A percentile compares a stretch with the other conserved stretches of the same genome.
These are phyloP conservation scores for Phyllosticta ampelicida DNA, from an alignment of 2,329 filamentous ascomycete species.

Conservation along the genomic window DNA sequence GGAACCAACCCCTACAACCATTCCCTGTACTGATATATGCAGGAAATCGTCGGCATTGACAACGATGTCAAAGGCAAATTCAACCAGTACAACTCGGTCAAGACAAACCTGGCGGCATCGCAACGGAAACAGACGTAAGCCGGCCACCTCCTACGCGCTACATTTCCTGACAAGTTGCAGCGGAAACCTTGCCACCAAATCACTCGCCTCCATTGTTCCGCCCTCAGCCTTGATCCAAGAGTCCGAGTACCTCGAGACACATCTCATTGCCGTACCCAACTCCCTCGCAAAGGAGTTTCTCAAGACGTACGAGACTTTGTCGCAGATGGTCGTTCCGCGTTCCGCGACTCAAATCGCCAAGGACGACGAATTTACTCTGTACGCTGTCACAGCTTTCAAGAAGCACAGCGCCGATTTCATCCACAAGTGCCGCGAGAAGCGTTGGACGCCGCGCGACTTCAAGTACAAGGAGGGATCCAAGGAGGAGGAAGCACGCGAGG, in stretches of 20 bases:
- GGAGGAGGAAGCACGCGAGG: conserved; percentile 80
- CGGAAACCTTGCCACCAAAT: conserved; percentile 89
- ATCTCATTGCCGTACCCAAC: conserved; percentile 79
- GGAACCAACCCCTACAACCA: neutral
- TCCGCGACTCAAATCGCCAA: conserved; percentile 69
- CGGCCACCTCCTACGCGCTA: neutral
- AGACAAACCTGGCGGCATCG: conserved; percentile 68
- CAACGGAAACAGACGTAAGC: conserved; percentile 79
- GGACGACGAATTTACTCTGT: conserved; percentile 84
- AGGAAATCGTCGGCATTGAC: conserved; percentile 87
- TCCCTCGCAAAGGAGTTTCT: conserved; percentile 78
- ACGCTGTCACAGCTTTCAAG: conserved; percentile 85
- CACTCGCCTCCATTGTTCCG: conserved; percentile 80
- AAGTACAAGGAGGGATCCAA: conserved; percentile 83
- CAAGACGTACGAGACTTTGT: conserved; percentile 75
- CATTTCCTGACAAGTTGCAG: conserved; percentile 31
- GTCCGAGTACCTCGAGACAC: conserved; percentile 94
- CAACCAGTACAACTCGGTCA: conserved; percentile 85
- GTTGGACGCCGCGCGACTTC: conserved; percentile 92
- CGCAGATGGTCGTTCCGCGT: conserved; percentile 87
- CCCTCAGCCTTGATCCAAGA: conserved; percentile 63
- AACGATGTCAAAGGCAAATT: conserved; percentile 93
- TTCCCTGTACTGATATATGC: neutral
- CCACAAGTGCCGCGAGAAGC: conserved; percentile 82
- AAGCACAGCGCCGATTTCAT: conserved; percentile 80